A percentile compares a stretch with the other conserved stretches of the same genome.
Conservation (phyloP, 768 basidiomycete genomes). For the Boletus coccyginus region DNA sequence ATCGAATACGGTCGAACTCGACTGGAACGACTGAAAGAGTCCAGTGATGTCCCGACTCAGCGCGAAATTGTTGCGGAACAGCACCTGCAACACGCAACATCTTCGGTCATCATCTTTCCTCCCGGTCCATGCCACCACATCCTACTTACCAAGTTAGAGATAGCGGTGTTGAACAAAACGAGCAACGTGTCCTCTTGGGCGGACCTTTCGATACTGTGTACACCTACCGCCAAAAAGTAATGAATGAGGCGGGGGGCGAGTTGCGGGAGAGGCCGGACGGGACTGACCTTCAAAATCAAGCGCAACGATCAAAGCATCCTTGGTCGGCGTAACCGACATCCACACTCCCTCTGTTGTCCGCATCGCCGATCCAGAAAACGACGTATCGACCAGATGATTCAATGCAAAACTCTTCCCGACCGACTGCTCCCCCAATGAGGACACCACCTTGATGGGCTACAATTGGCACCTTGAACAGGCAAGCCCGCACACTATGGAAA, state of each 20-base stretch:
- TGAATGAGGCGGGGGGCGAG: neutral
- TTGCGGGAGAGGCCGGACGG: accelerated
- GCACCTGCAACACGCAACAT: slow-evolving; percentile 38
- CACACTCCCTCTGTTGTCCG: slow-evolving; percentile 66
- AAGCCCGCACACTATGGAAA: accelerated
- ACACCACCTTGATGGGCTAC: slow-evolving; percentile 62
- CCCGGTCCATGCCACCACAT: neutral
- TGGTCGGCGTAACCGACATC: slow-evolving; percentile 65
- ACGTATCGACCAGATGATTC: slow-evolving; percentile 61
- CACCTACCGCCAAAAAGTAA: slow-evolving; percentile 32
- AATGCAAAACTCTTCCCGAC: slow-evolving; percentile 60
- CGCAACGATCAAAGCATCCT: slow-evolving; percentile 51
- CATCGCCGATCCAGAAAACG: slow-evolving; percentile 66
- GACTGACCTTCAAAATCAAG: slow-evolving; percentile 60
- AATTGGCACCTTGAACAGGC: neutral
- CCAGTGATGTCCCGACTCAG: slow-evolving; percentile 57
- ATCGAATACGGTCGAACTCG: slow-evolving; percentile 55
- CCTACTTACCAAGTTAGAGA: slow-evolving; percentile 59
- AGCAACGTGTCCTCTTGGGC: slow-evolving; percentile 62
- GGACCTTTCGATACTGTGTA: slow-evolving; percentile 62
- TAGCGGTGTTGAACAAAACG: slow-evolving; percentile 62
- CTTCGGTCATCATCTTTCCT: neutral
- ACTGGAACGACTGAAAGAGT: slow-evolving; percentile 61
- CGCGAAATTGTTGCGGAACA: slow-evolving; percentile 67
- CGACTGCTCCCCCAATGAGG: slow-evolving; percentile 68